Evolutionary conservation across 164 flowering plant genomes (phyloP).

Genomic region (Houttuynia cordata): DNA sequence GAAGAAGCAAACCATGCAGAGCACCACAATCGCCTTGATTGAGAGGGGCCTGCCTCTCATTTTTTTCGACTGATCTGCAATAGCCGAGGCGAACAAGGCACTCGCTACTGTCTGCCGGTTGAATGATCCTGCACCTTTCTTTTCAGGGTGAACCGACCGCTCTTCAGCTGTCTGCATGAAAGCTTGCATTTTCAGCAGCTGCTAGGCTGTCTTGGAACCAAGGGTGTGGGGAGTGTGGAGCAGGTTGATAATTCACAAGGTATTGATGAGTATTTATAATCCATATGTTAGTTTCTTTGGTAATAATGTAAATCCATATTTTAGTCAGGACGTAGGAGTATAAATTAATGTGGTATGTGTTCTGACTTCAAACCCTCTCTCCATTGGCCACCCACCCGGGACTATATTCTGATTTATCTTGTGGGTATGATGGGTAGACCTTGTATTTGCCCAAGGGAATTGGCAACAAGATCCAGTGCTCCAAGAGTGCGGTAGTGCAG

Average conservation of each 20-base stretch:
- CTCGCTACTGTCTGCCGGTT: conserved; percentile 5
- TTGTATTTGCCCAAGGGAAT: too few species aligned
- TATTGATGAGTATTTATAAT: not conserved
- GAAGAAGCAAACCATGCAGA: conserved; percentile 56
- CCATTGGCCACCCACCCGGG: too few species aligned
- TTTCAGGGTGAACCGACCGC: conserved; percentile 7
- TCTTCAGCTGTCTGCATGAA: conserved; percentile 4
- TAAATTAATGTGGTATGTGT: too few species aligned
- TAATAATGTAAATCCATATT: too few species aligned
- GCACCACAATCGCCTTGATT: conserved; percentile 32
- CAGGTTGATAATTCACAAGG: not conserved
- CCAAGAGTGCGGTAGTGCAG: too few species aligned
- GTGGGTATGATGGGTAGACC: too few species aligned
- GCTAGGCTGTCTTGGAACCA: not conserved
- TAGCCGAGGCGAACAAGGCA: conserved; percentile 11
- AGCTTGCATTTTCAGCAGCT: conserved; percentile 1
- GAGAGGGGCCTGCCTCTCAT: conserved; percentile 52
- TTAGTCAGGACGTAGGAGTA: too few species aligned
- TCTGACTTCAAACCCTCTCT: too few species aligned
- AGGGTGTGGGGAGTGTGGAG: not conserved
- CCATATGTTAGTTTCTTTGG: too few species aligned
- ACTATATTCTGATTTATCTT: too few species aligned
- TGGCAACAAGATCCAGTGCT: too few species aligned
- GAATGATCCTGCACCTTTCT: conserved; percentile 11
- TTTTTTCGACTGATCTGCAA: conserved; percentile 20